Conservation (phyloP, 371 early-diverging fungal species). For the Dinochytrium kinnereticum region DNA sequence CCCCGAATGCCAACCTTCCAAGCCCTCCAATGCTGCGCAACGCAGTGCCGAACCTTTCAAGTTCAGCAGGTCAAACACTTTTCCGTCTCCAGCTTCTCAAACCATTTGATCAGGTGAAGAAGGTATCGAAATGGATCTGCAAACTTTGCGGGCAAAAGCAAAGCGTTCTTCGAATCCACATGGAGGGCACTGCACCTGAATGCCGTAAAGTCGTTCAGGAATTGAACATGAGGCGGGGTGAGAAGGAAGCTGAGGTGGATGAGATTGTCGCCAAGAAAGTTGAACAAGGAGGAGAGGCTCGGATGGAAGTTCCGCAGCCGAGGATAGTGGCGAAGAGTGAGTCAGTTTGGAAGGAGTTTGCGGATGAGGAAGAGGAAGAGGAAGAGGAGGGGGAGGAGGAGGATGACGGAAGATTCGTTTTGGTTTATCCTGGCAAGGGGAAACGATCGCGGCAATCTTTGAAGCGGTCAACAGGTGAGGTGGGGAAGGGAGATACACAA, state of each 20-base stretch:
- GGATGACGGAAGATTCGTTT: no score
- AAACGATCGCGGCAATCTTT: background rate
- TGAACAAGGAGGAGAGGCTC: no score
- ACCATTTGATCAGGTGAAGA: background rate
- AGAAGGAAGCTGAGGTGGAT: background rate
- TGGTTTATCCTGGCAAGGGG: background rate
- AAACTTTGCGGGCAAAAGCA: conserved; percentile 13
- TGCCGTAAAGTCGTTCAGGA: conserved; percentile 10
- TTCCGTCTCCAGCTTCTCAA: background rate
- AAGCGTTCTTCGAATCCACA: background rate
- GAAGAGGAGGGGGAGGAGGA: background rate
- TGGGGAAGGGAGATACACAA: background rate
- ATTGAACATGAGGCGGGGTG: background rate
- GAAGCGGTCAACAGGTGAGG: background rate
- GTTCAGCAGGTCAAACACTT: background rate
- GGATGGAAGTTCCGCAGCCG: no score
- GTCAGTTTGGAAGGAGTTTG: background rate
- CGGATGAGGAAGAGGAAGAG: background rate
- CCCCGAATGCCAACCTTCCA: conserved; percentile 8
- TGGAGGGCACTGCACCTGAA: background rate
- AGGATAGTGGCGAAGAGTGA: no score
- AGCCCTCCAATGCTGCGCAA: background rate
- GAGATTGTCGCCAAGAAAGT: no score
- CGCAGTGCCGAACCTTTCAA: background rate
- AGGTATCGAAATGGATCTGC: conserved; percentile 11